phyloP scores from a whole-genome alignment of 1,284 basidiomycete species.

The Sporisorium scitamineum region DNA sequence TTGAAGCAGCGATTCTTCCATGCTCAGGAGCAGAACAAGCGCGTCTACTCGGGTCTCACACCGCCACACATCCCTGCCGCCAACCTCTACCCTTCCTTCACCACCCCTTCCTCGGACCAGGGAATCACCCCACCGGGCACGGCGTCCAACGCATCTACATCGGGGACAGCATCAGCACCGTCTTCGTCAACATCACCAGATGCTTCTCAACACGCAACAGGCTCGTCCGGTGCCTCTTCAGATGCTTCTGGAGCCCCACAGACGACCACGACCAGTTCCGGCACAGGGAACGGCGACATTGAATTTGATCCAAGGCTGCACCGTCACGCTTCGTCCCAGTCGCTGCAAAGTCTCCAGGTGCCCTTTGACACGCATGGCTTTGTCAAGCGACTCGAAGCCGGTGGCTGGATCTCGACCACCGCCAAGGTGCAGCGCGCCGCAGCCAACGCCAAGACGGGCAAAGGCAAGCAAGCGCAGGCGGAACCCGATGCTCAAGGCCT shows the following conservation, averaged over 20 bases:
- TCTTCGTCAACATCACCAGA: conserved; percentile 13
- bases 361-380: conserved; percentile 65
- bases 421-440: conserved; percentile 19
- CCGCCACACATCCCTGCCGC: conserved; percentile 30
- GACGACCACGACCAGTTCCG: neutral
- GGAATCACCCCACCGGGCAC: conserved; percentile 14
- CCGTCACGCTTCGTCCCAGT: conserved; percentile 31
- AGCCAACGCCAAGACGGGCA: conserved; percentile 14
- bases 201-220: conserved; percentile 8
- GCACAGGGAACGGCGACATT: conserved; percentile 14
- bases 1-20: conserved; percentile 62
- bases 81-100: conserved; percentile 44
- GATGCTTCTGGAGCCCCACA: conserved; percentile 16
- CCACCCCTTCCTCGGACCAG: conserved; percentile 24
- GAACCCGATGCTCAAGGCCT: conserved; percentile 19
- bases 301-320: conserved; percentile 28
- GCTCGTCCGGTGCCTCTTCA: conserved; percentile 12
- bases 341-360: conserved; percentile 48
- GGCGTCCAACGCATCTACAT: neutral
- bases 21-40: conserved; percentile 57
- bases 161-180: conserved; percentile 10
- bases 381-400: conserved; percentile 58
- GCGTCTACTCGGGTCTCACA: conserved; percentile 35
- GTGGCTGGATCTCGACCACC: conserved; percentile 52
- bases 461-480: conserved; percentile 25